Percentiles rank a stretch among this genome's conserved stretches.
Evolutionary conservation across 1,139 yeast genomes (phyloP).

Genomic region (Kodamaea fungicola): DNA sequence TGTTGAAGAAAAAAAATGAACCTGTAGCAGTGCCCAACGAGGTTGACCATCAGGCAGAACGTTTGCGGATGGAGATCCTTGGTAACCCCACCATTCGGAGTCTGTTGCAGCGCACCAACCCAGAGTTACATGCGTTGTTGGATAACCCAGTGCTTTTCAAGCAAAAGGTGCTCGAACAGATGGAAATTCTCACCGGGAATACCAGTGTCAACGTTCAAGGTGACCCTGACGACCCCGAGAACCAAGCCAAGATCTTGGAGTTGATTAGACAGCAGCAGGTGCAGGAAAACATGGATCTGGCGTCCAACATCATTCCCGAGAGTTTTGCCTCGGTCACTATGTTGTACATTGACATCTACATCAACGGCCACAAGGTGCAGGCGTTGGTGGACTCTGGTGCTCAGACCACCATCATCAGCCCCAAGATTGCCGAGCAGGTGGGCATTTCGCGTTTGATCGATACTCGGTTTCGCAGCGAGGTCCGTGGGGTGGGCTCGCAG

Average conservation of each 20-base stretch:
- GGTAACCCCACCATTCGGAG: conserved; percentile 34
- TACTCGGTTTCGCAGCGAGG: conserved; percentile 74
- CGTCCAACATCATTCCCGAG: conserved; percentile 88
- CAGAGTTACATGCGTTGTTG: conserved; percentile 42
- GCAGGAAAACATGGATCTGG: conserved; percentile 73
- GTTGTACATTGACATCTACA: conserved; percentile 74
- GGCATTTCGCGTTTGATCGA: conserved; percentile 77
- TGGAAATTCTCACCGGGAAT: conserved; percentile 13
- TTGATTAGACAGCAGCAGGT: conserved; percentile 69
- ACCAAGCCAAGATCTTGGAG: conserved; percentile 65
- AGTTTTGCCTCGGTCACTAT: conserved; percentile 77
- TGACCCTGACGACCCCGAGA: conserved; percentile 74
- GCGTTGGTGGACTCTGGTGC: conserved; percentile 98
- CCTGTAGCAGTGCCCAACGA: conserved; percentile 12
- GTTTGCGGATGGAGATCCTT: conserved; percentile 46
- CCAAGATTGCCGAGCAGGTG: conserved; percentile 69
- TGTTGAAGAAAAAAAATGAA: conserved; percentile 22
- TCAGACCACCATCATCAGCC: conserved; percentile 79
- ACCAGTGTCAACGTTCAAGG: conserved; percentile 28
- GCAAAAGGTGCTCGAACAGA: conserved; percentile 35
- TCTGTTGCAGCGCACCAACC: conserved; percentile 28
- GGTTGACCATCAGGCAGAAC: conserved; percentile 45
- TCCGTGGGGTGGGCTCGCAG: conserved; percentile 86
- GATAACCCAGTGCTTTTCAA: conserved; percentile 54
- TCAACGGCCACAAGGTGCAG: conserved; percentile 76